Evolutionary conservation across 140 eudicot genomes (phyloP).

Genomic region (Ambrosia hybrid): DNA sequence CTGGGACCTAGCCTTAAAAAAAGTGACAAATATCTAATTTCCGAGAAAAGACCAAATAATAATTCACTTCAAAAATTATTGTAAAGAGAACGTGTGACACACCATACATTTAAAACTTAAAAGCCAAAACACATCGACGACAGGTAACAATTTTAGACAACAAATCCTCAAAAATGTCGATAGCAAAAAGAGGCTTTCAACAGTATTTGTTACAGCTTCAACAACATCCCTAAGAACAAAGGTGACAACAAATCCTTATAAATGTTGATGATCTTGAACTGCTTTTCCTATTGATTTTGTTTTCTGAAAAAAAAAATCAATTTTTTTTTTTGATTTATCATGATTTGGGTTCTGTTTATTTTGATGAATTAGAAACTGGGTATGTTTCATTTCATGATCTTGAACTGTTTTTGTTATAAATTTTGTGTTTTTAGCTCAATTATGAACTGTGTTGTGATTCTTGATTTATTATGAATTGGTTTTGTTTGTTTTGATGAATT

Average conservation of each 20-base stretch:
- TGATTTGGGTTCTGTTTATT: neutral
- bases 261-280: neutral
- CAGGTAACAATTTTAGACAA: neutral
- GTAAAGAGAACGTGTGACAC: neutral
- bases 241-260: conserved; percentile 27
- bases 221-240: conserved; percentile 81
- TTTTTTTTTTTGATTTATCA: neutral
- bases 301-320: neutral
- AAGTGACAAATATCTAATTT: neutral
- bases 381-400: neutral
- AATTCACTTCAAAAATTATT: neutral
- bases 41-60: neutral
- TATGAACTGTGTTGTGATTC: neutral
- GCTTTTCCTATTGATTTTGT: neutral
- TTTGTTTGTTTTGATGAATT: too few relatives aligned
- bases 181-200: conserved; percentile 83
- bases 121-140: neutral
- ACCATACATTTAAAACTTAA: neutral
- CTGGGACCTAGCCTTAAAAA: too few relatives aligned
- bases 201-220: conserved; percentile 78
- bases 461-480: neutral
- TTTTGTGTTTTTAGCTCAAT: neutral
- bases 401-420: neutral
- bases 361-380: conserved; percentile 18
- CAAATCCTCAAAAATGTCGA: conserved; percentile 48